These are phyloP conservation scores for Moricandia arvensis DNA, from an alignment of 345 rosid species.

Conservation along the genomic window DNA sequence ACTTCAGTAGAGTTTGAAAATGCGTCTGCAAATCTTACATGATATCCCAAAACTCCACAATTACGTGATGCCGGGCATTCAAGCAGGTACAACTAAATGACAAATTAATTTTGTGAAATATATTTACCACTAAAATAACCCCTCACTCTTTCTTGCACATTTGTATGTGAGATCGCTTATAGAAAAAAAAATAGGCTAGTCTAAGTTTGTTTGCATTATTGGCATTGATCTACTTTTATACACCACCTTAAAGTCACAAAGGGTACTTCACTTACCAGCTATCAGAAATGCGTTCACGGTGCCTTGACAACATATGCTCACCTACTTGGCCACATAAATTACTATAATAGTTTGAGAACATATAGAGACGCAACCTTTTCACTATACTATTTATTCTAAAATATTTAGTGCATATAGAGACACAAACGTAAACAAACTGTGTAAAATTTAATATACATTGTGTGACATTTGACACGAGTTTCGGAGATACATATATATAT, in stretches of 20 bases:
- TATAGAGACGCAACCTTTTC: background rate
- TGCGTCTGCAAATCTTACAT: no score
- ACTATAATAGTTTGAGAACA: background rate
- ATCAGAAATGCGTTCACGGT: slow-evolving; percentile 5
- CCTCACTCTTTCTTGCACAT: background rate
- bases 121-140: no score
- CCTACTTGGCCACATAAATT: background rate
- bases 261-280: background rate
- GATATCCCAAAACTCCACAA: no score
- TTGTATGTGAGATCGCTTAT: background rate
- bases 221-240: background rate
- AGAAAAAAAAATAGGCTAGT: background rate
- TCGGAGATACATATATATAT: no score
- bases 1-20: no score
- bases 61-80: no score
- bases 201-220: background rate
- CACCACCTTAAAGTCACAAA: background rate
- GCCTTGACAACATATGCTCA: background rate
- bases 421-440: background rate
- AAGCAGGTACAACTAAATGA: no score
- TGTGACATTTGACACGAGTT: background rate
- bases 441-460: background rate
- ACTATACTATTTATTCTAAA: background rate
- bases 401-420: background rate
- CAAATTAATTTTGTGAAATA: background rate